These are phyloP conservation scores for Scedosporium aurantiacum DNA, from an alignment of 2,329 filamentous ascomycete species.

Conservation along the genomic window DNA sequence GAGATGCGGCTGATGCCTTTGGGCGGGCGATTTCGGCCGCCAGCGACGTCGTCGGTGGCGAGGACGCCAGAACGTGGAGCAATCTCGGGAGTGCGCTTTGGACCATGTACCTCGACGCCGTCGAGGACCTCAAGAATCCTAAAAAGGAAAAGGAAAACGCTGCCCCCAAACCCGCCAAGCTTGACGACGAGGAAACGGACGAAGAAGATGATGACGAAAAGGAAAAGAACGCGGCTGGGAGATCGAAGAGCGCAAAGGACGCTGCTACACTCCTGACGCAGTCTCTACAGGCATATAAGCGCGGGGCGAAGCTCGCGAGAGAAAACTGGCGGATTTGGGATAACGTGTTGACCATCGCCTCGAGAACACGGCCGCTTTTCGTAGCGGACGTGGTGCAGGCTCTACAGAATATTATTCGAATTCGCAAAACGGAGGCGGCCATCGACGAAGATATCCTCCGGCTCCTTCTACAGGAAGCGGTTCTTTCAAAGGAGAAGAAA, in stretches of 20 bases:
- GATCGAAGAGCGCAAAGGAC: slow-evolving; percentile 22
- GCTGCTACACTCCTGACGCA: slow-evolving; percentile 57
- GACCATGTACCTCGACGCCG: slow-evolving; percentile 49
- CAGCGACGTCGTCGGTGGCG: slow-evolving; percentile 57
- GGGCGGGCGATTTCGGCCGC: slow-evolving; percentile 62
- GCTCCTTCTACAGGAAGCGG: slow-evolving; percentile 60
- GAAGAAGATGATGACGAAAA: slow-evolving; percentile 9
- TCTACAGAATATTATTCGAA: slow-evolving; percentile 61
- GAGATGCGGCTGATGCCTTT: slow-evolving; percentile 74
- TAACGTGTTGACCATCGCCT: slow-evolving; percentile 81
- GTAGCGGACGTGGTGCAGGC: slow-evolving; percentile 67
- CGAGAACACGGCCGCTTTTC: slow-evolving; percentile 64
- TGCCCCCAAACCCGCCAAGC: slow-evolving; percentile 15
- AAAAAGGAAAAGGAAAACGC: slow-evolving; percentile 10
- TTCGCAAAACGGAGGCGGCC: slow-evolving; percentile 67
- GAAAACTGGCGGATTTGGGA: slow-evolving; percentile 93
- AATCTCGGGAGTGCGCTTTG: slow-evolving; percentile 81
- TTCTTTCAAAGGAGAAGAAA: slow-evolving; percentile 29
- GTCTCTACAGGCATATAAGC: slow-evolving; percentile 75
- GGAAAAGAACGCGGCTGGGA: slow-evolving; percentile 15
- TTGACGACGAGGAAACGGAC: slow-evolving; percentile 17
- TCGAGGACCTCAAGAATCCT: slow-evolving; percentile 23
- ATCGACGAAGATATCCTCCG: slow-evolving; percentile 65
- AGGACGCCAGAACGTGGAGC: slow-evolving; percentile 87
- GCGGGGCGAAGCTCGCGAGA: slow-evolving; percentile 71